phyloP scores from a whole-genome alignment of 306 rosid species.

The Trifolium fragiferum region DNA sequence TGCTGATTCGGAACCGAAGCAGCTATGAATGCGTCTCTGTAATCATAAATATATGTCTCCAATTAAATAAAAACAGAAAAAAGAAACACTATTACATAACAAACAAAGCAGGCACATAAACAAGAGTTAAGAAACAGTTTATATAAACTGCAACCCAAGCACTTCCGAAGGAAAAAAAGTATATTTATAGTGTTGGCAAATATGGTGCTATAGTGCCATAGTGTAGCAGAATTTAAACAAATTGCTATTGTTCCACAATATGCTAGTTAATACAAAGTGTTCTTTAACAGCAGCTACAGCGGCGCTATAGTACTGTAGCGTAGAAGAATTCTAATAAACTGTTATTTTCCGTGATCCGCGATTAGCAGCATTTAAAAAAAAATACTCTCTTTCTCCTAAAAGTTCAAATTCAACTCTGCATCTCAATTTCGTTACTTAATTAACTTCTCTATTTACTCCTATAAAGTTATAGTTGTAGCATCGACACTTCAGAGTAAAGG shows the following conservation, averaged over 20 bases:
- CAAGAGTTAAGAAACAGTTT: background rate
- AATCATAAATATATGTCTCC: conserved; percentile 33
- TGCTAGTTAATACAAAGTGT: no score
- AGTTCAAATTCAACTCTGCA: background rate
- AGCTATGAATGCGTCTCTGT: conserved; percentile 77
- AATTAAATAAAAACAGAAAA: background rate
- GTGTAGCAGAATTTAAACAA: no score
- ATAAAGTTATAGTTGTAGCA: background rate
- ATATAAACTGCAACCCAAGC: background rate
- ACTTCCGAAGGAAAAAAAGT: background rate
- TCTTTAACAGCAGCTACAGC: no score
- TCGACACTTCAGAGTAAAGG: background rate
- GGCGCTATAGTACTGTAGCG: no score
- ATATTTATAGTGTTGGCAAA: no score
- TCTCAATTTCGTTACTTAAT: background rate
- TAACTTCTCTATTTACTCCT: background rate
- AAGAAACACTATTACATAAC: conserved; percentile 4
- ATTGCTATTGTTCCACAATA: no score
- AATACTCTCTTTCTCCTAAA: background rate
- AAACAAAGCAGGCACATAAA: background rate
- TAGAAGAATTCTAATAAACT: no score
- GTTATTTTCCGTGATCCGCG: no score
- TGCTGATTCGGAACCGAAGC: conserved; percentile 57
- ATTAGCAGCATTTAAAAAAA: no score
- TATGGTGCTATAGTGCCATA: no score